A percentile compares a stretch with the other conserved stretches of the same genome.
phyloP scores from a whole-genome alignment of 164 flowering plant genomes.

The Umbellularia californica region DNA sequence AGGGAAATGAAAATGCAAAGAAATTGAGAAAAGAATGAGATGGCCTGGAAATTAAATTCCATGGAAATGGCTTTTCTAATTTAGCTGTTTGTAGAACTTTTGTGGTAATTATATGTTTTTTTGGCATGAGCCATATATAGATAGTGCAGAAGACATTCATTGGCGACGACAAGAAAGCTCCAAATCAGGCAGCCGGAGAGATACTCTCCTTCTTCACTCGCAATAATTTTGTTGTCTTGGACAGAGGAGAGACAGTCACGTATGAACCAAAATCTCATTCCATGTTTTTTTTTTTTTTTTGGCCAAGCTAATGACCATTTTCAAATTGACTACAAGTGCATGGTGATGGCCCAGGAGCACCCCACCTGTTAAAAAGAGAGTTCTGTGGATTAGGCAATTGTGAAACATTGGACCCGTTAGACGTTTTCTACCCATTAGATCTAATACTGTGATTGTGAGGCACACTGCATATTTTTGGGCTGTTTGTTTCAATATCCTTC shows the following conservation, averaged over 20 bases:
- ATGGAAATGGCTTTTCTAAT: no score
- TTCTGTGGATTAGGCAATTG: no score
- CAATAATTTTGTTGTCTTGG: slow-evolving; percentile 73
- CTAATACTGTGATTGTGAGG: no score
- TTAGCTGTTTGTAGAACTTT: no score
- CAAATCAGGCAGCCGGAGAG: slow-evolving; percentile 79
- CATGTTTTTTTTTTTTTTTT: not conserved
- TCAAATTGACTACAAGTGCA: no score
- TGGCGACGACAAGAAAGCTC: slow-evolving; percentile 51
- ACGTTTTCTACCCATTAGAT: no score
- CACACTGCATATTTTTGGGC: no score
- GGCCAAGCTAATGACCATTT: no score
- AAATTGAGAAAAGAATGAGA: not conserved
- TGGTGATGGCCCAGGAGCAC: no score
- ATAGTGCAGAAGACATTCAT: slow-evolving; percentile 81
- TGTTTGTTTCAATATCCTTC: no score
- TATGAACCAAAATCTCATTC: slow-evolving; percentile 19
- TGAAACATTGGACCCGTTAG: no score
- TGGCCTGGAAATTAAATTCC: not conserved
- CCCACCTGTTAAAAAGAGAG: no score
- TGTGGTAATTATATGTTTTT: not conserved
- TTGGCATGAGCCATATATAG: slow-evolving; percentile 26
- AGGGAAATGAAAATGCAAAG: not conserved
- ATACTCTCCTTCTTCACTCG: slow-evolving; percentile 89
- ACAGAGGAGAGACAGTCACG: slow-evolving; percentile 90